Evolutionary conservation across 2,329 filamentous ascomycete genomes (phyloP).

Genomic region (Sclerotinia borealis): DNA sequence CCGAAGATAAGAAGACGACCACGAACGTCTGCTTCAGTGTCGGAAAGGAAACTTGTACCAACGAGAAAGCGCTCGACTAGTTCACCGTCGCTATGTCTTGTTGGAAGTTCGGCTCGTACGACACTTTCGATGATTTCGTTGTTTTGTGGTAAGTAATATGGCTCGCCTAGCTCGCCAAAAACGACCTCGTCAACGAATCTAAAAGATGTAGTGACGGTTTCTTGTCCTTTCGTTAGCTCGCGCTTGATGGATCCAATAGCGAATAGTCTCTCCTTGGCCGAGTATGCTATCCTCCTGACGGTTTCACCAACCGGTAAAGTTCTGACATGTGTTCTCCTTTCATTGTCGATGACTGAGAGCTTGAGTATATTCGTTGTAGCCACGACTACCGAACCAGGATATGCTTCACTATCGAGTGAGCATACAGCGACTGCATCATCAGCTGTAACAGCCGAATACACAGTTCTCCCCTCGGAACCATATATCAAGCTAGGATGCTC

Average conservation of each 20-base stretch:
- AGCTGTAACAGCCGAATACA: constrained; percentile 90
- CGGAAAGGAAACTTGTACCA: constrained; percentile 67
- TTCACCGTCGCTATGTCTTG: constrained; percentile 47
- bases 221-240: constrained; percentile 62
- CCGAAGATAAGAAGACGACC: constrained; percentile 84
- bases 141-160: constrained; percentile 46
- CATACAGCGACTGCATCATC: constrained; percentile 79
- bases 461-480: constrained; percentile 75
- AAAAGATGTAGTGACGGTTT: constrained; percentile 74
- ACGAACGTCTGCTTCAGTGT: constrained; percentile 47
- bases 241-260: constrained; percentile 80
- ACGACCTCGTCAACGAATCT: constrained; percentile 85
- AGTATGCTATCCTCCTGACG: constrained; percentile 82
- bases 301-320: constrained; percentile 74
- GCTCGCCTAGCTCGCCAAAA: constrained; percentile 69
- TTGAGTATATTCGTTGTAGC: constrained; percentile 72
- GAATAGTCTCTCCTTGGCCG: constrained; percentile 70
- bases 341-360: constrained; percentile 74
- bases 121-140: constrained; percentile 79
- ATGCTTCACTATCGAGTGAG: constrained; percentile 74
- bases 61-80: constrained; percentile 78
- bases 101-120: constrained; percentile 66
- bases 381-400: constrained; percentile 73
- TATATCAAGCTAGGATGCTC: constrained; percentile 95
- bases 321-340: constrained; percentile 83